Conservation (phyloP, 768 basidiomycete species). For the Auricularia sp. region DNA sequence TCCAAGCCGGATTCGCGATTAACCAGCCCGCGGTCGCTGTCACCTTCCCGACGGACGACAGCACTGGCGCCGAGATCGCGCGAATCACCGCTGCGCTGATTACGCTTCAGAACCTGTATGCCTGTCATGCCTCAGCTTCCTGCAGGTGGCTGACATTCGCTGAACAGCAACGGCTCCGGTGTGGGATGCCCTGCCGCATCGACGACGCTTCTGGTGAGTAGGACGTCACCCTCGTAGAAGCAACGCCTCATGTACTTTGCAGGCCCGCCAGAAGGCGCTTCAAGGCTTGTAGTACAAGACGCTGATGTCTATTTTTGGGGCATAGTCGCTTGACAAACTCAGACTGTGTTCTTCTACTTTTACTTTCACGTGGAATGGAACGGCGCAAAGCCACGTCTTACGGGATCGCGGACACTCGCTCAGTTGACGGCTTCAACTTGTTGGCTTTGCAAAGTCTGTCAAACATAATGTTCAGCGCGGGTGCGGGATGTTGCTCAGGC, state of each 20-base stretch:
- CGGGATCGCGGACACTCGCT: not conserved
- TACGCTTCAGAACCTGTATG: constrained; percentile 57
- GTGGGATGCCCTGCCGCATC: constrained; percentile 57
- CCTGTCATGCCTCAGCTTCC: not conserved
- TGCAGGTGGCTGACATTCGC: not conserved
- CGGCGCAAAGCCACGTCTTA: not conserved
- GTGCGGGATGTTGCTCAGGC: no score
- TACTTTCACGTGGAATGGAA: not conserved
- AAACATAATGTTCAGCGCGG: not conserved
- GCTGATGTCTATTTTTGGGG: not conserved
- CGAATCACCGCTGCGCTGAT: constrained; percentile 52
- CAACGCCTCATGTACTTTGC: not conserved
- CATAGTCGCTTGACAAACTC: not conserved
- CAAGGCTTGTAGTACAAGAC: not conserved
- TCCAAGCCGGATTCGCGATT: constrained; percentile 49
- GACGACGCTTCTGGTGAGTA: constrained; percentile 38
- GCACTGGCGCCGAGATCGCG: constrained; percentile 39
- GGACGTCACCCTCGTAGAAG: not conserved
- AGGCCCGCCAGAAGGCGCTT: constrained; percentile 26
- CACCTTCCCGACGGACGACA: constrained; percentile 54
- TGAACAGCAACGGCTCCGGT: constrained; percentile 40
- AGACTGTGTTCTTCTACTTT: not conserved
- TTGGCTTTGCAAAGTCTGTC: not conserved
- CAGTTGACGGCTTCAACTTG: not conserved
- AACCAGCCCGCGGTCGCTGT: constrained; percentile 54